Conservation (phyloP, 192 early-diverging fungal species). For the Coemansia sp. region DNA sequence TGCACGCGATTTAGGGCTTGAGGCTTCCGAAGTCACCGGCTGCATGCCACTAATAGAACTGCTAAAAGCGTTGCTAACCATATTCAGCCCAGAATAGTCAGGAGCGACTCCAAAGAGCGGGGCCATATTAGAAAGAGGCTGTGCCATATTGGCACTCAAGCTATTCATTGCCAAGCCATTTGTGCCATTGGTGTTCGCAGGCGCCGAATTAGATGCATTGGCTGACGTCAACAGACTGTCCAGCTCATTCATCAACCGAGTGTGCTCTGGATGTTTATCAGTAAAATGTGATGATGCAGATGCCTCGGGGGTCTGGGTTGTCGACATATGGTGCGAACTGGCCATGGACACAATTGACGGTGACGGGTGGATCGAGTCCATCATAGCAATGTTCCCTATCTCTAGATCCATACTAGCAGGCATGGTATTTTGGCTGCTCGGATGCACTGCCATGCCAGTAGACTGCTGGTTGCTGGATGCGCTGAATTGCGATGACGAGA, state of each 20-base stretch:
- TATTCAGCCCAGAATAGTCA: background rate
- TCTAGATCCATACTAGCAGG: slow-evolving; percentile 3
- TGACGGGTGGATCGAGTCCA: slow-evolving; percentile 33
- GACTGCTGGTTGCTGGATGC: slow-evolving; percentile 1
- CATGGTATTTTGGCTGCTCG: background rate
- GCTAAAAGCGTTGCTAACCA: background rate
- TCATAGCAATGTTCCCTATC: slow-evolving; percentile 1
- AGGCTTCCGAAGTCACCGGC: background rate
- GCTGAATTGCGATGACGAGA: background rate
- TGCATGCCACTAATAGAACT: background rate
- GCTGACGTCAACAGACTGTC: slow-evolving; percentile 21
- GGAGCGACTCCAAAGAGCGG: slow-evolving; percentile 1
- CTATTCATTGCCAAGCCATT: background rate
- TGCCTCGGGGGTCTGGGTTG: slow-evolving; percentile 26
- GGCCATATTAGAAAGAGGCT: background rate
- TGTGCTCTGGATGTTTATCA: background rate
- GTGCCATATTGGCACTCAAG: background rate
- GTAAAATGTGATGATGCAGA: slow-evolving; percentile 1
- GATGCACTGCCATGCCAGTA: too few species aligned
- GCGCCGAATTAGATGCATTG: slow-evolving; percentile 1
- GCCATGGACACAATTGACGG: slow-evolving; percentile 28
- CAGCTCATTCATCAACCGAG: slow-evolving; percentile 16
- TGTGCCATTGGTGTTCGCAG: background rate
- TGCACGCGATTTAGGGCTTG: too few species aligned
- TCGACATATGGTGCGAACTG: slow-evolving; percentile 23